phyloP scores from a whole-genome alignment of 2,329 filamentous ascomycete species.

The Neoascochyta sp. region DNA sequence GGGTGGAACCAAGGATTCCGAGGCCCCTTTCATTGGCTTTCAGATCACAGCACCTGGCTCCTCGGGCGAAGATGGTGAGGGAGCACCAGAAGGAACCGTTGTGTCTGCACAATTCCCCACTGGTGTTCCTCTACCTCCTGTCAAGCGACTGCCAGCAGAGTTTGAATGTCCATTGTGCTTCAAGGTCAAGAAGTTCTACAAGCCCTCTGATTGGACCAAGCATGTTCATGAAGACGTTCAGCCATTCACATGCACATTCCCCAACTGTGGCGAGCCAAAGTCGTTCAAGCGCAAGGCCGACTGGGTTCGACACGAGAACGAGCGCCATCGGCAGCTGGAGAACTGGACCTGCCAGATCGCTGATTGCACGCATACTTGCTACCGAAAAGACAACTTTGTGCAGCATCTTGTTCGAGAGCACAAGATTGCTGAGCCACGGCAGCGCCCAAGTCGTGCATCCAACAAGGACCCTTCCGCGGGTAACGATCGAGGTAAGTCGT shows the following conservation, averaged over 20 bases:
- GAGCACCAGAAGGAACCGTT: slow-evolving; percentile 63
- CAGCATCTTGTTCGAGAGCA: slow-evolving; percentile 91
- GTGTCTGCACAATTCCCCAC: slow-evolving; percentile 70
- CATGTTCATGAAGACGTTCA: slow-evolving; percentile 92
- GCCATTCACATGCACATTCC: slow-evolving; percentile 89
- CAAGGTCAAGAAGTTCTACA: slow-evolving; percentile 76
- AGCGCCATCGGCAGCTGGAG: slow-evolving; percentile 82
- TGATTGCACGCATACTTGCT: slow-evolving; percentile 79
- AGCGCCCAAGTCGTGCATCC: slow-evolving; percentile 59
- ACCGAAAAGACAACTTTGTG: slow-evolving; percentile 85
- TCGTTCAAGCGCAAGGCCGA: slow-evolving; percentile 95
- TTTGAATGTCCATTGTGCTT: slow-evolving; percentile 91
- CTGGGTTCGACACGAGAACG: slow-evolving; percentile 92
- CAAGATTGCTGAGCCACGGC: slow-evolving; percentile 76
- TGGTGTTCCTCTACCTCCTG: slow-evolving; percentile 79
- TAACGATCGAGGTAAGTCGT: slow-evolving; percentile 25
- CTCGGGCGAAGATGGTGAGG: slow-evolving; percentile 64
- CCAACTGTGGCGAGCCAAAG: slow-evolving; percentile 76
- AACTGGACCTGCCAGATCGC: slow-evolving; percentile 84
- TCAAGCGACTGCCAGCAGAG: slow-evolving; percentile 71
- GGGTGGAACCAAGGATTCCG: slow-evolving; percentile 57
- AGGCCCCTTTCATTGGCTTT: slow-evolving; percentile 54
- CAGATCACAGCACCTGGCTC: slow-evolving; percentile 53
- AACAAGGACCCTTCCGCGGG: slow-evolving; percentile 27
- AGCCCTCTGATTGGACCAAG: slow-evolving; percentile 95